Evolutionary conservation across 2,329 filamentous ascomycete genomes (phyloP), one percentile per base, ranked within the genome.

Genomic region (Cladosporium sp.): DNA sequence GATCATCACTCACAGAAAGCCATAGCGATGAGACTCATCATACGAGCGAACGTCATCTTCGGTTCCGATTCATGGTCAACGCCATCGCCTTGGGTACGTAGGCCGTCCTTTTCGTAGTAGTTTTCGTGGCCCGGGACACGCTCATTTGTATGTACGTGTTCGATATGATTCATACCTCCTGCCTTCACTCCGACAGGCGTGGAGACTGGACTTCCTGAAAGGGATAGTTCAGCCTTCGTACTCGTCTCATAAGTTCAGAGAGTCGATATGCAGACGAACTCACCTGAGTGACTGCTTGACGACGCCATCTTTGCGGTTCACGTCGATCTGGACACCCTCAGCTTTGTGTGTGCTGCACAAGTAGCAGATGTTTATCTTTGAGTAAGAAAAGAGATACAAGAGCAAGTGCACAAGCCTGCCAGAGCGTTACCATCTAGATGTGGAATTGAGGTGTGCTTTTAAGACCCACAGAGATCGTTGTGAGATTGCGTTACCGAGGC

Each of bases 1-100:
- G 28, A 32, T 41, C 7, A 21, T 7, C 26, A 64, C 71, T 44
- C 66, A 72, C 71, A 76, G 65, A 88, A 86, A 5, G 84, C 84
- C 84, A 87, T 87, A 66, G 85, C 85, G 15, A 84, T 71, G 57
- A 88, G 78, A 63, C 81, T 82, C 83, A 86, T 84, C 70, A 85
- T 80, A 3, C 83, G 79, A 34, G 74, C 77, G 68, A 82, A 80
- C n/a, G 79, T 80, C 82, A 86, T 82, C 73, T 65, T 67, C 2
- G 70, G 71, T 65, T 74, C 69, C 18, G 68, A 65, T 60, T 82
- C 81, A 73, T 83, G 81, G 64, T 81, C 79, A 59, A 79, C 79
- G 38, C 79, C 82, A 70, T 85, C 81, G 28, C 79, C 81, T 66
- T 82, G 79, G 4, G 79, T 81, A 18, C 80, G 76, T 2, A 82